Evolutionary conservation across 257 asterid species (phyloP).

Genomic region (Asclepias syriaca): DNA sequence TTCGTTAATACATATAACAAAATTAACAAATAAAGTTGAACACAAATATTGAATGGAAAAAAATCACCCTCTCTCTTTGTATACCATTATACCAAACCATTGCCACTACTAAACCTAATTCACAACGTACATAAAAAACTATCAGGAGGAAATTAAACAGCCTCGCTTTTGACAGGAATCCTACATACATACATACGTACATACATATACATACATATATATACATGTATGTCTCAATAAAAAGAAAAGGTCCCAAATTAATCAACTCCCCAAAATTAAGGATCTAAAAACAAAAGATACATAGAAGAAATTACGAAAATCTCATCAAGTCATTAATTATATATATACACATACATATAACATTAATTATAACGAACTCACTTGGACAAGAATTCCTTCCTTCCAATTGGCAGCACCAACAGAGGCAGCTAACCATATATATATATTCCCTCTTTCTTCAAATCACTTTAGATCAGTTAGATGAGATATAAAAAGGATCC

Average conservation of each 20-base stretch:
- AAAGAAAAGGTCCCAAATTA: neutral
- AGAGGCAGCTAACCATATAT: too few species aligned
- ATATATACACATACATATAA: neutral
- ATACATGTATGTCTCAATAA: neutral
- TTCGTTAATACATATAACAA: neutral
- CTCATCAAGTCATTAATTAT: neutral
- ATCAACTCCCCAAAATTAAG: slow-evolving; percentile 1
- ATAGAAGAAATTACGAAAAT: neutral
- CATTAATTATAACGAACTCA: slow-evolving; percentile 10
- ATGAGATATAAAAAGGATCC: slow-evolving; percentile 48
- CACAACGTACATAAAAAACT: too few species aligned
- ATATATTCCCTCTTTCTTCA: too few species aligned
- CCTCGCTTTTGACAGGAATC: neutral
- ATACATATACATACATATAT: too few species aligned
- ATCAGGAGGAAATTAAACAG: too few species aligned
- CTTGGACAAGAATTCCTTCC: slow-evolving; percentile 8
- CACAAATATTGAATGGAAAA: neutral
- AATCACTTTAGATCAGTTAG: neutral
- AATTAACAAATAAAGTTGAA: neutral
- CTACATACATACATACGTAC: neutral
- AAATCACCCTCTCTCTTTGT: slow-evolving; percentile 37
- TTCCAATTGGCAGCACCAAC: too few species aligned
- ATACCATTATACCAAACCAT: slow-evolving; percentile 42
- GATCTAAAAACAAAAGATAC: neutral
- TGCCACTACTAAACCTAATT: slow-evolving; percentile 18